A percentile compares a stretch with the other conserved stretches of the same genome.
Conservation (phyloP, 1,284 basidiomycete species). For the Naganishia sp. region DNA sequence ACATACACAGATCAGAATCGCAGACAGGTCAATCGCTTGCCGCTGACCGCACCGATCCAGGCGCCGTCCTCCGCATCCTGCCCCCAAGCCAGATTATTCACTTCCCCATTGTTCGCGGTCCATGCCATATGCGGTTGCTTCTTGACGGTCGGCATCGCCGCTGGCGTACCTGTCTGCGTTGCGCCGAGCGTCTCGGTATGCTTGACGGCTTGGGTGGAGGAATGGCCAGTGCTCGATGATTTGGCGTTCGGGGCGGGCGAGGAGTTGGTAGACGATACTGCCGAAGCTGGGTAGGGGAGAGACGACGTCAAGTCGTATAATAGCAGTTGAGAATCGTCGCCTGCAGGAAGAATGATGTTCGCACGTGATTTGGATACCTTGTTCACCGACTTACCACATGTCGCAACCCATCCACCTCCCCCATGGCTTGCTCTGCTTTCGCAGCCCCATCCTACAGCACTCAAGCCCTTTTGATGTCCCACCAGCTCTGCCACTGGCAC, state of each 20-base stretch:
- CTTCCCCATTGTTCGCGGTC: conserved; percentile 68
- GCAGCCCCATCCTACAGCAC: conserved; percentile 84
- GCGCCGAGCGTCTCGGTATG: conserved; percentile 64
- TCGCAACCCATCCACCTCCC: conserved; percentile 77
- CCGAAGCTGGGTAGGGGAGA: conserved; percentile 38
- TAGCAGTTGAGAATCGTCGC: conserved; percentile 85
- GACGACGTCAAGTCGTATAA: conserved; percentile 73
- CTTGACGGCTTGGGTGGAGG: conserved; percentile 40
- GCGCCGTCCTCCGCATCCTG: conserved; percentile 64
- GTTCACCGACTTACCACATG: conserved; percentile 66
- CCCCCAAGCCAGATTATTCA: conserved; percentile 85
- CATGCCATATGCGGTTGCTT: conserved; percentile 22
- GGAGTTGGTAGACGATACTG: conserved; percentile 58
- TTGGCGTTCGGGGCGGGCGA: conserved; percentile 47
- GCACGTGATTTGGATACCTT: background rate
- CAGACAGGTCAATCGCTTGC: conserved; percentile 65
- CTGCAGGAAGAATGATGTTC: conserved; percentile 54
- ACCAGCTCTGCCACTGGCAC: conserved; percentile 86
- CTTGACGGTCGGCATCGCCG: conserved; percentile 61
- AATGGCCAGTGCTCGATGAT: conserved; percentile 28
- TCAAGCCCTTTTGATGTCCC: conserved; percentile 72
- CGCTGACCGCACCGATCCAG: conserved; percentile 86
- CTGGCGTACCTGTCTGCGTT: conserved; percentile 68
- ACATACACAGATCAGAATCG: conserved; percentile 24
- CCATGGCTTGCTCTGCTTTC: conserved; percentile 48